Evolutionary conservation across 495 filamentous ascomycete genomes (phyloP).

Genomic region (Aspergillus sparsus): DNA sequence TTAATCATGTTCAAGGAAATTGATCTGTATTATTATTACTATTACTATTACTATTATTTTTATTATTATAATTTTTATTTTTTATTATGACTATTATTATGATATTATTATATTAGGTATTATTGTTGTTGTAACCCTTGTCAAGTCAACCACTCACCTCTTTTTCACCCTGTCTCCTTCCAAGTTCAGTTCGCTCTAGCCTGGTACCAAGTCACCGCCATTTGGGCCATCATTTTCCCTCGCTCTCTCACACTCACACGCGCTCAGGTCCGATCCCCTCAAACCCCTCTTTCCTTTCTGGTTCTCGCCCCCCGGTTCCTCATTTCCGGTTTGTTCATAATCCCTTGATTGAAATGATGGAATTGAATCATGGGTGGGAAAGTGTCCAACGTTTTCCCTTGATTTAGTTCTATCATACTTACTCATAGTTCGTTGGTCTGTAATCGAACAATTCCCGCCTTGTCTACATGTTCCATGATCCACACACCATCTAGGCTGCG

Average conservation of each 20-base stretch:
- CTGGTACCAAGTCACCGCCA: conserved; percentile 21
- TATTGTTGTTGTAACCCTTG: conserved; percentile 3
- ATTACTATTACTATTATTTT: neutral
- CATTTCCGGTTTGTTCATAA: neutral
- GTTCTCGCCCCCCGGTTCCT: conserved; percentile 1
- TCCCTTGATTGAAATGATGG: neutral
- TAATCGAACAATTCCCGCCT: conserved; percentile 26
- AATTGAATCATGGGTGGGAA: neutral
- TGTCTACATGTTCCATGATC: conserved; percentile 24
- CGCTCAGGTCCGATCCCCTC: neutral
- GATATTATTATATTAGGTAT: neutral
- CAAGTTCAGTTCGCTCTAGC: neutral
- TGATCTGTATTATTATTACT: conserved; percentile 11
- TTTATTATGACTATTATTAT: conserved; percentile 6
- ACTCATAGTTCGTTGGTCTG: conserved; percentile 13
- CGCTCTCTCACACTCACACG: too few relatives aligned
- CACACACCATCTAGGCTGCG: conserved; percentile 27
- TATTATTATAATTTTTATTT: too few relatives aligned
- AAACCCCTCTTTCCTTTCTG: neutral
- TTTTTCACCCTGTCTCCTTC: conserved; percentile 7
- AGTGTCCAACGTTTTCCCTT: neutral
- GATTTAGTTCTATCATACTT: neutral
- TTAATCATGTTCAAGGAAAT: neutral
- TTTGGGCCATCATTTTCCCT: conserved; percentile 7
- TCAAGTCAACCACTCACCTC: neutral